Evolutionary conservation across 2,329 filamentous ascomycete species (phyloP), one percentile per base, ranked within the genome.

Genomic region (Xylaria sp.): DNA sequence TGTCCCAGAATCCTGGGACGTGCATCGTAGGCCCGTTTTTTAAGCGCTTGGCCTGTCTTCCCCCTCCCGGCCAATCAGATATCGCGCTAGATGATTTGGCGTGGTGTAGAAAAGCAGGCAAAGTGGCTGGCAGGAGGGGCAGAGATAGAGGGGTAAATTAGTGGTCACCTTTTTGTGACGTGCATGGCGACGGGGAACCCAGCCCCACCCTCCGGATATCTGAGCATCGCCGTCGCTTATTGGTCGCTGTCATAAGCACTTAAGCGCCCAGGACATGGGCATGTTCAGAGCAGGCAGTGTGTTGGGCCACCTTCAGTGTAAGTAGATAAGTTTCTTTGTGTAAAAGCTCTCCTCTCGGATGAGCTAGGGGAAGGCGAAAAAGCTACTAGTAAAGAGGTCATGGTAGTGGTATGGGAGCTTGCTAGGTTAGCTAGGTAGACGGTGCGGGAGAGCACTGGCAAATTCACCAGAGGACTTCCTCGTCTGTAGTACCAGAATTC

Each of bases 1-100:
- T 62, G 66, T 73, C 48, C 71, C 71, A 66, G 71, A 58, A 73
- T 70, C 71, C 71, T 70, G 71, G 70, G 68, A 68, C 61, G 58
- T 73, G 71, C 71, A 72, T 70, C 46, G 66, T 23, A 46, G 62
- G 66, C 61, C 68, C 70, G n/a, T 25, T 71, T 67, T 70, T 72
- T 72, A 72, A 68, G 70, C 70, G 70, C 70, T 68, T 60, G 62
- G 48, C 50, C 15, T 63, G 44, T 15, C 61, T 61, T 37, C 52
- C 12, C 10, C 5, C 13, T 13, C 5, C 13, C 8, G 32, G 55
- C 69, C 66, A 71, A 71, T 68, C 51, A 70, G 39, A 48, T 28
- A 46, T 18, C 18, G 44, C 7, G 39, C 23, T 52, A 20, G 13
- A 9, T 65, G 48, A 32, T 23, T 59, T 28, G 54, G 39, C 46